Base-by-base conservation (phyloP, 352 stramenopile species). In the Peronospora belbahrii region DNA sequence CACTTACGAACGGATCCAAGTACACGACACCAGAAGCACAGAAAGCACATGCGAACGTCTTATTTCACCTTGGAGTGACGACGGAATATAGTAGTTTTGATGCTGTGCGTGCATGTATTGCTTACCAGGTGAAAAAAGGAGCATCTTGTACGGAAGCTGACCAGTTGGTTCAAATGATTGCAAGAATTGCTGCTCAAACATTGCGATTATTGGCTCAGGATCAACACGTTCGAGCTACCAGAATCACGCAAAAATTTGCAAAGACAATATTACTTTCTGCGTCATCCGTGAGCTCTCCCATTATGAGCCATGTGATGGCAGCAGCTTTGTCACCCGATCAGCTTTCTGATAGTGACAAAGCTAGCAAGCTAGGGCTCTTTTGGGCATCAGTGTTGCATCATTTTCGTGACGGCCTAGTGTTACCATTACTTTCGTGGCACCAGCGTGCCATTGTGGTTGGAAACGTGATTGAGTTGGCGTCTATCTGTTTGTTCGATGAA, bases 381-480 rank as follows among this genome's bases (percentile, higher is more conserved):
- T 58, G 48, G 46, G 25, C 48, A 42, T 48, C 37, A 36, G 40
- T 42, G 25, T 17, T 52, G 17, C 42, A 28, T 0, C 34, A 56
- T 34, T 35, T 55, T 35, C 24, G 33, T 2, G 24, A 22, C 23
- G 11, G 13, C 6, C 10, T 9, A 20, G 10, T 19, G 10, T 44
- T 48, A 27, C 14, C n/a, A 10, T 6, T 4, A 8, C 25, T 74
- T 34, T 39, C 47, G 22, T 75, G 65, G 65, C 32, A 59, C 11
- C 32, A 75, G 19, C 56, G 62, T 9, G 59, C 62, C 3, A 51
- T 66, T 19, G 36, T 45, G 2, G 52, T 70, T 11, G 66, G 66
- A 7, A 76, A 76, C 36, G 41, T 57, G 1, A 35, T 76, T 11
- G 66, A 73, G n/a, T 19, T 73, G 33, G 50, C 62, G 14, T 42